phyloP scores from a whole-genome alignment of 2,329 filamentous ascomycete genomes.

The Pseudogymnoascus sp. region DNA sequence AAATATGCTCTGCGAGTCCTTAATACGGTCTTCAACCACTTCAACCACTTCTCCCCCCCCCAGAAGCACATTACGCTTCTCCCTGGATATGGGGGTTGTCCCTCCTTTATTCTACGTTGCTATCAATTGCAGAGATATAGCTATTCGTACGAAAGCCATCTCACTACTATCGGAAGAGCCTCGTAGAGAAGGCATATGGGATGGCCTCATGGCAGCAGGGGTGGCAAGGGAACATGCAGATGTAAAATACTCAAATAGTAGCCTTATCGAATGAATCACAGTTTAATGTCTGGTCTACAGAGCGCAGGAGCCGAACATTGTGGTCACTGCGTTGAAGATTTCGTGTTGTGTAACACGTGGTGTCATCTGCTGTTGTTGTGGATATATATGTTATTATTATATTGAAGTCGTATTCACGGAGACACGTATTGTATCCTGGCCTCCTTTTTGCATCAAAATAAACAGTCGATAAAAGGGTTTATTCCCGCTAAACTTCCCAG shows the following conservation, averaged over 20 bases:
- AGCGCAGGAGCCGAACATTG: too few relatives aligned
- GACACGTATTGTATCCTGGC: too few relatives aligned
- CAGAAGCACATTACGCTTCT: conserved; percentile 36
- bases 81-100: conserved; percentile 55
- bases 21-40: not conserved
- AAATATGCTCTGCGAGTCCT: not conserved
- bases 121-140: conserved; percentile 54
- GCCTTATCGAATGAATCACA: not conserved
- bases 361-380: too few relatives aligned
- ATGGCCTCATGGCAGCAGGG: conserved; percentile 30
- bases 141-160: conserved; percentile 51
- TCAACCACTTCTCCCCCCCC: not conserved
- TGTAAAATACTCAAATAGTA: not conserved
- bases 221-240: conserved; percentile 13
- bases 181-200: conserved; percentile 62
- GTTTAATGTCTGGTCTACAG: not conserved
- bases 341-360: too few relatives aligned
- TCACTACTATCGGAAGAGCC: conserved; percentile 49
- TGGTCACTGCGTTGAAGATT: too few relatives aligned
- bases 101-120: conserved; percentile 58
- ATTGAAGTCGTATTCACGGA: too few relatives aligned
- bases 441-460: too few relatives aligned
- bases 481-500: too few relatives aligned
- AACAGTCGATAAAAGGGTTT: too few relatives aligned
- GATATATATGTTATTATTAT: too few relatives aligned